phyloP scores from a whole-genome alignment of 2,329 filamentous ascomycete species.

The Scleromitrula shiraiana region DNA sequence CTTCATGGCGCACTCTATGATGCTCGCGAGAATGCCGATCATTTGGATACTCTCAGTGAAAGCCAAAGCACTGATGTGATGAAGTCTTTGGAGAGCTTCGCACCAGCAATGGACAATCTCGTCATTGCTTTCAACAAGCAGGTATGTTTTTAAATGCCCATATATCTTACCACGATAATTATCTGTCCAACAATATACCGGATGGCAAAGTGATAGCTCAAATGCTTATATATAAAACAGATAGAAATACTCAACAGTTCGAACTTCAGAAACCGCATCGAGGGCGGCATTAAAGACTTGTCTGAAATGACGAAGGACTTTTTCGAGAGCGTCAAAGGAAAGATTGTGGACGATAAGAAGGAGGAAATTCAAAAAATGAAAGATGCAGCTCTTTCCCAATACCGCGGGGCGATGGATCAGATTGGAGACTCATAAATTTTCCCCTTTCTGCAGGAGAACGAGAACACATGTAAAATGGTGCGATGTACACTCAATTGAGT shows the following conservation, averaged over 20 bases:
- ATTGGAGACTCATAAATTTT: too few relatives aligned
- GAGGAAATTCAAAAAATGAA: neutral
- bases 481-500: too few relatives aligned
- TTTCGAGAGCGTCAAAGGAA: neutral
- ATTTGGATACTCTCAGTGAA: neutral
- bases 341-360: neutral
- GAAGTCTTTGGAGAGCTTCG: neutral
- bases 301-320: neutral
- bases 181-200: too few relatives aligned
- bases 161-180: too few relatives aligned
- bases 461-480: too few relatives aligned
- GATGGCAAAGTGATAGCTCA: too few relatives aligned
- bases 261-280: neutral
- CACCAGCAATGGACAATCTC: neutral
- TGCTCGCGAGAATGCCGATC: neutral
- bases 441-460: too few relatives aligned
- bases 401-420: neutral
- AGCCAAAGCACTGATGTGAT: neutral
- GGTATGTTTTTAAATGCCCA: neutral
- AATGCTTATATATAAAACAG: neutral
- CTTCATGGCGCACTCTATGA: neutral
- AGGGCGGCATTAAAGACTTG: neutral
- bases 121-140: neutral
- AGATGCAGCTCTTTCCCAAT: neutral
- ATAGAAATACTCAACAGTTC: neutral